Base-by-base conservation (phyloP, 495 filamentous ascomycete species). In the Aspergillus cristatus region DNA sequence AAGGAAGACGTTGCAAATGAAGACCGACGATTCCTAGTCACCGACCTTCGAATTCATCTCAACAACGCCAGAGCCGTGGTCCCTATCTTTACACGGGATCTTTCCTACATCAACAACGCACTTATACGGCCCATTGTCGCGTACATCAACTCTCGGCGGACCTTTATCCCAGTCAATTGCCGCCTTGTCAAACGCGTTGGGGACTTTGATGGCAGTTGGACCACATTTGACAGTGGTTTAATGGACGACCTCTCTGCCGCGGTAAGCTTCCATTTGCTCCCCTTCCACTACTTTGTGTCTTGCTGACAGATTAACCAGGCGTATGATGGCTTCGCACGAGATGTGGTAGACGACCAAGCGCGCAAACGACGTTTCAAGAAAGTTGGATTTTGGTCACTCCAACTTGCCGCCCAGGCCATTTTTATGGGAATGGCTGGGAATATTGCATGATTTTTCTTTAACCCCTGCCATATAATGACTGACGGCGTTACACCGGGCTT, bases 151-250 rank as follows among this genome's bases (percentile, higher is more conserved):
- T 85, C 85, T 20, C 78, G 82, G 54, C 80, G 78, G 50, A 89
- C 87, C 0, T 96, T 94, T 54, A 97, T 98, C 33, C 93, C 91
- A 7, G 81, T 98, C 51, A 83, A 82, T 41, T 97, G 91, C 63
- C 84, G 90, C 36, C 83, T 98, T 37, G 83, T 94, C 43, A 98
- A 98, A 63, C 75, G 74, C 2, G 71, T 75, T 7, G 68, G 72
- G 38, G 91, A 98, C 57, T 98, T 97, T 50, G 87, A 98, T 56
- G 91, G 91, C 13, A 83, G 82, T 45, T 98, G 91, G 91, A 94
- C 86, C 12, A 77, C 94, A 32, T 96, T 79, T 59, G 91, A 98
- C 53, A 89, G 84, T 53, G 86, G 87, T 6, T 66, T 98, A 32
- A 86, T 98, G 87, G 86, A 95, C 44, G 93, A 97, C 55, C 68